Percentiles rank a stretch among this genome's conserved stretches.
Evolutionary conservation across 2,329 filamentous ascomycete species (phyloP).

Genomic region (Sarocladiaceae sp.): DNA sequence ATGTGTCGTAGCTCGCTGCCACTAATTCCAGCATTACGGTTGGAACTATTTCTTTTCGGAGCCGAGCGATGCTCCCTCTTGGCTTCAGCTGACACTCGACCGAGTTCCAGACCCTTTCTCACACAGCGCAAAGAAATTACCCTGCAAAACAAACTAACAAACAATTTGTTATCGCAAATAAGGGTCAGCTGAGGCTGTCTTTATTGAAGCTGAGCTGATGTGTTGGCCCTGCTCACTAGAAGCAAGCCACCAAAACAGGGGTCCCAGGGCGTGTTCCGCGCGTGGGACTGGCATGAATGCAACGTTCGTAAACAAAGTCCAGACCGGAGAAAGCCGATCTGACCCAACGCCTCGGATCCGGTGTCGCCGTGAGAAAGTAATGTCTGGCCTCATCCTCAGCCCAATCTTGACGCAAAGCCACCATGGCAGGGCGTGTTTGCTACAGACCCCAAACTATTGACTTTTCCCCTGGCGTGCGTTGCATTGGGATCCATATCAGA

Average conservation of each 20-base stretch:
- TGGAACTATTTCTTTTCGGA: no score
- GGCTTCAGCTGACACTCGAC: not conserved
- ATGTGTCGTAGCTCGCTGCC: no score
- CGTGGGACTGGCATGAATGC: no score
- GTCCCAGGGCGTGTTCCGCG: no score
- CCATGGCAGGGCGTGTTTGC: no score
- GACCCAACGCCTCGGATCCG: not conserved
- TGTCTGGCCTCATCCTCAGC: not conserved
- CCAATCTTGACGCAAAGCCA: no score
- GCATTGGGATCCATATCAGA: not conserved
- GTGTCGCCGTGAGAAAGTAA: not conserved
- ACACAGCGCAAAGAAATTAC: not conserved
- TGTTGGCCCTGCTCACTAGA: not conserved
- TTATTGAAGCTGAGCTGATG: not conserved
- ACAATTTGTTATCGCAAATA: no score
- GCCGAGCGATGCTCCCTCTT: not conserved
- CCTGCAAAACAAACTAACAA: not conserved
- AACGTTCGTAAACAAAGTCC: no score
- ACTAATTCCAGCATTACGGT: no score
- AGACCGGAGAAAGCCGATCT: not conserved
- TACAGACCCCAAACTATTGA: not conserved
- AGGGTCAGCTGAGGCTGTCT: not conserved
- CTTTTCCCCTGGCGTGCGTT: not conserved
- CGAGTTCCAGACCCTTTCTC: not conserved
- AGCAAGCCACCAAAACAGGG: not conserved